Evolutionary conservation across 495 filamentous ascomycete species (phyloP).

Genomic region (Copromyces sp.): DNA sequence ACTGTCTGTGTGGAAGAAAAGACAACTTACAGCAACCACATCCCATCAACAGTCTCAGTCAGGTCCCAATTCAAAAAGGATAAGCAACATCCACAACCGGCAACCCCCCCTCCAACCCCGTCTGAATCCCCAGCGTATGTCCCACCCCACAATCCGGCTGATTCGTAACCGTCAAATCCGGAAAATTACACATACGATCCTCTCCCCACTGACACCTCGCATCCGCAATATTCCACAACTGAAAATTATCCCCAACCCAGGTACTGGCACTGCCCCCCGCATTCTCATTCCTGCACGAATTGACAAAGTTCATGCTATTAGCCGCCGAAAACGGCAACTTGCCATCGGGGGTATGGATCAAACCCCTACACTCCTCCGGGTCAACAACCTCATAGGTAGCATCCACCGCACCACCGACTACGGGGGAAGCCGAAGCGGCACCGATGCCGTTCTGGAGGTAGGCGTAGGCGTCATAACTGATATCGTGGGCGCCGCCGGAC

Average conservation of each 20-base stretch:
- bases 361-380: slow-evolving; percentile 21
- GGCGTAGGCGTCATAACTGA: slow-evolving; percentile 36
- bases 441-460: slow-evolving; percentile 29
- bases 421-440: slow-evolving; percentile 15
- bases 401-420: slow-evolving; percentile 25
- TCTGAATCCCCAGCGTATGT: neutral
- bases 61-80: neutral
- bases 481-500: slow-evolving; percentile 32
- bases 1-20: neutral
- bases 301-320: slow-evolving; percentile 35
- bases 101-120: neutral
- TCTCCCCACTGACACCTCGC: slow-evolving; percentile 26
- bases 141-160: slow-evolving; percentile 3
- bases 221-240: slow-evolving; percentile 30
- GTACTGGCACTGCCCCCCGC: neutral
- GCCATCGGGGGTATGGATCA: slow-evolving; percentile 15
- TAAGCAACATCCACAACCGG: neutral
- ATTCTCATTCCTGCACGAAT: slow-evolving; percentile 17
- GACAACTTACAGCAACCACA: neutral
- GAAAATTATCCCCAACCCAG: slow-evolving; percentile 26
- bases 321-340: slow-evolving; percentile 31
- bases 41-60: neutral
- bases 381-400: slow-evolving; percentile 22
- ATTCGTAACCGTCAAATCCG: slow-evolving; percentile 23
- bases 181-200: slow-evolving; percentile 25